phyloP scores from a whole-genome alignment of 1,284 basidiomycete species.

The Fomitopsis schrenkii region DNA sequence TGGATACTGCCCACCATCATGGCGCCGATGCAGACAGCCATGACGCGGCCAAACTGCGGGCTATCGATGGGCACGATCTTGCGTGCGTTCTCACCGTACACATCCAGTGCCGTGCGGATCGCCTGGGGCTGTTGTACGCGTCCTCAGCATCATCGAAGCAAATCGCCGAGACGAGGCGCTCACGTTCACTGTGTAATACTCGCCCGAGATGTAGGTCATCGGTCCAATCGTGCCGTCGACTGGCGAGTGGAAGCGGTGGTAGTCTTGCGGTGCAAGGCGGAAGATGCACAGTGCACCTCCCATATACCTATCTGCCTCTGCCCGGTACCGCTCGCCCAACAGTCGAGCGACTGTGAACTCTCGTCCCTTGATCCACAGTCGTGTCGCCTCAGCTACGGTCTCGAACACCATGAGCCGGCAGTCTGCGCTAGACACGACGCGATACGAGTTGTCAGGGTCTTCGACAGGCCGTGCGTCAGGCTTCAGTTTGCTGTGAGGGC shows the following conservation, averaged over 20 bases:
- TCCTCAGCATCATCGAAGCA: constrained; percentile 47
- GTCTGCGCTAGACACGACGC: constrained; percentile 88
- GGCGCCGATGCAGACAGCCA: constrained; percentile 86
- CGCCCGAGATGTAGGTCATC: constrained; percentile 79
- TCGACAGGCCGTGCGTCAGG: constrained; percentile 78
- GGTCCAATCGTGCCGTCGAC: constrained; percentile 82
- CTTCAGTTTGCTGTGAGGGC: constrained; percentile 75
- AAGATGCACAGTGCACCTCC: constrained; percentile 85
- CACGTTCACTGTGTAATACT: constrained; percentile 93
- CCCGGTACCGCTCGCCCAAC: constrained; percentile 75
- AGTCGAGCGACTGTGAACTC: constrained; percentile 83
- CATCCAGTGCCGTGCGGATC: constrained; percentile 78
- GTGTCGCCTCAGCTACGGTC: constrained; percentile 79
- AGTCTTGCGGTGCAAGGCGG: constrained; percentile 92
- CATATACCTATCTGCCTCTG: constrained; percentile 63
- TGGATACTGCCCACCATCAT: constrained; percentile 95
- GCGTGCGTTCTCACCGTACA: constrained; percentile 92
- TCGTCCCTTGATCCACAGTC: constrained; percentile 96
- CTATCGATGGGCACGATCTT: constrained; percentile 89
- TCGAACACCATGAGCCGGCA: constrained; percentile 94
- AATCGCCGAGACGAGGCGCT: constrained; percentile 18
- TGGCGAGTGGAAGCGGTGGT: constrained; percentile 94
- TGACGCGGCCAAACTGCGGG: constrained; percentile 82
- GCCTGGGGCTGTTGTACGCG: constrained; percentile 74
- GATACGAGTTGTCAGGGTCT: constrained; percentile 65